Conservation (phyloP, 768 basidiomycete genomes). For the Punctularia strigosozonata region DNA sequence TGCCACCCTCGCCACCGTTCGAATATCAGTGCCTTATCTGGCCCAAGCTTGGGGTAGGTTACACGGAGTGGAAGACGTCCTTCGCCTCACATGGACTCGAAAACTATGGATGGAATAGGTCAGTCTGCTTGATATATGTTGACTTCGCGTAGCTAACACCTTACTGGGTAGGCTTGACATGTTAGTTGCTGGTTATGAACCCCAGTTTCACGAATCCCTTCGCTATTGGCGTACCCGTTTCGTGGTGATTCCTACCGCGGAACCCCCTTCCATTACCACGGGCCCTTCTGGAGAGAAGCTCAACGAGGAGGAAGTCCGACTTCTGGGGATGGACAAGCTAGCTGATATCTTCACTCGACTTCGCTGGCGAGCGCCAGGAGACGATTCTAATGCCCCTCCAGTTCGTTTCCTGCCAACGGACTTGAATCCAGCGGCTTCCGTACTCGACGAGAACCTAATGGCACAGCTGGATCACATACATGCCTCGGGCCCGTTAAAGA, state of each 20-base stretch:
- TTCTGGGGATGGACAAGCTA: conserved; percentile 85
- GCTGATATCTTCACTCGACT: conserved; percentile 80
- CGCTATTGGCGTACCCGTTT: conserved; percentile 94
- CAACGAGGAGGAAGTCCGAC: conserved; percentile 77
- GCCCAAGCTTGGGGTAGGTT: conserved; percentile 83
- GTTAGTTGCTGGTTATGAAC: conserved; percentile 75
- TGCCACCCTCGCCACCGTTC: conserved; percentile 50
- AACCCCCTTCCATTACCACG: conserved; percentile 42
- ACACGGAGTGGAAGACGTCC: conserved; percentile 63
- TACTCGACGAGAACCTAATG: conserved; percentile 71
- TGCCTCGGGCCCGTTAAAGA: conserved; percentile 57
- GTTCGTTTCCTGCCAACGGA: conserved; percentile 79
- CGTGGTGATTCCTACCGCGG: conserved; percentile 79
- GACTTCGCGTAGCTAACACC: conserved; percentile 1
- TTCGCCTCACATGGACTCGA: conserved; percentile 75
- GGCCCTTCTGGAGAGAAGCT: conserved; percentile 64
- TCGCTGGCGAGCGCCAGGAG: conserved; percentile 64
- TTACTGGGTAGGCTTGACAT: conserved; percentile 54
- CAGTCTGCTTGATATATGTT: conserved; percentile 6
- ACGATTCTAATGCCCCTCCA: conserved; percentile 37
- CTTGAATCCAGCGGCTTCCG: conserved; percentile 66
- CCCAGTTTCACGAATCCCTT: conserved; percentile 67
- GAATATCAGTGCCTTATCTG: conserved; percentile 87
- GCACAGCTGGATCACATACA: conserved; percentile 75
- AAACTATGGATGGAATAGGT: conserved; percentile 84